These are phyloP conservation scores for Wickerhamomyces rabaulensis DNA, from an alignment of 805 yeast genomes.

Conservation along the genomic window DNA sequence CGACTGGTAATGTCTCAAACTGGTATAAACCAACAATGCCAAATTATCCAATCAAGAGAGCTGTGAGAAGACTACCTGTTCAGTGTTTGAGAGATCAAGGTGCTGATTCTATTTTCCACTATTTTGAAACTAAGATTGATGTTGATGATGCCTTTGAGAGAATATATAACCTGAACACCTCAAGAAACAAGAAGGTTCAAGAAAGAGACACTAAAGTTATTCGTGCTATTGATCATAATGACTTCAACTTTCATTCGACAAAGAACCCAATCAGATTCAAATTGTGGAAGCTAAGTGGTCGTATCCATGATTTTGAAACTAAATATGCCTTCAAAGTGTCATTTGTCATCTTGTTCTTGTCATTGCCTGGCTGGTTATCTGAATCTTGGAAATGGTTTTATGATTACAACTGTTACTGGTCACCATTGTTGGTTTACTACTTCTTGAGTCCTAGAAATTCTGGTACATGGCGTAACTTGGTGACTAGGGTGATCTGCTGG, in stretches of 20 bases:
- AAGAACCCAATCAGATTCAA: conserved; percentile 29
- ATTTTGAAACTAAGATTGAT: conserved; percentile 36
- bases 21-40: conserved; percentile 21
- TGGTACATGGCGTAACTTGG: conserved; percentile 30
- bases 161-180: conserved; percentile 39
- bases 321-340: conserved; percentile 40
- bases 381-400: conserved; percentile 38
- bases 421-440: conserved; percentile 30
- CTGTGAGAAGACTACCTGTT: conserved; percentile 35
- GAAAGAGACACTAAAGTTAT: conserved; percentile 10
- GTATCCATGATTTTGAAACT: conserved; percentile 32
- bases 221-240: conserved; percentile 37
- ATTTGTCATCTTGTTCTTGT: conserved; percentile 30
- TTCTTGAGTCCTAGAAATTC: conserved; percentile 37
- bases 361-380: conserved; percentile 40
- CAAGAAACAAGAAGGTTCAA: conserved; percentile 24
- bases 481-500: conserved; percentile 30
- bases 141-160: conserved; percentile 42
- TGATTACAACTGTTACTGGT: conserved; percentile 39
- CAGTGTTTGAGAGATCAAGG: conserved; percentile 44
- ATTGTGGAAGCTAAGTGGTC: conserved; percentile 32
- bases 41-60: conserved; percentile 34
- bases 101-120: conserved; percentile 37
- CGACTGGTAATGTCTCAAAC: conserved; percentile 1
- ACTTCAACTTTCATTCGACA: conserved; percentile 36